A percentile compares a stretch with the other conserved stretches of the same genome.
Evolutionary conservation across 2,329 filamentous ascomycete genomes (phyloP).

Genomic region (Orbilia brochopaga): DNA sequence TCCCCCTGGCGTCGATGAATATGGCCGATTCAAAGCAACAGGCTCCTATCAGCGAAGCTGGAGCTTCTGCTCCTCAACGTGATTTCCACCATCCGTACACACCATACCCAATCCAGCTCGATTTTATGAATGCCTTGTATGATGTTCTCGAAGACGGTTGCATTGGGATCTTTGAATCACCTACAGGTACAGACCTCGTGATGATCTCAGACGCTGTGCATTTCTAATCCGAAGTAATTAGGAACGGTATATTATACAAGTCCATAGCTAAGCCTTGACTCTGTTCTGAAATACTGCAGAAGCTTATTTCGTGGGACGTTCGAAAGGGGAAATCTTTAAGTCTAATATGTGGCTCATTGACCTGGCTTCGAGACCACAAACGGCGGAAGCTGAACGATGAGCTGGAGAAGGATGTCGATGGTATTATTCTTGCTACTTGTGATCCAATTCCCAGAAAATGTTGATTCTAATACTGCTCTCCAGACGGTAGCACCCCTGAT

Average conservation of each 20-base stretch:
- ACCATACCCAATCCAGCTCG: conserved; percentile 83
- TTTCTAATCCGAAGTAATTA: conserved; percentile 57
- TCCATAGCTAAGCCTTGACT: conserved; percentile 7
- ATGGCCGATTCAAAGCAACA: background rate
- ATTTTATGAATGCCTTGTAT: conserved; percentile 87
- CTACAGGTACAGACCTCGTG: conserved; percentile 71
- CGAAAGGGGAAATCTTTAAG: conserved; percentile 83
- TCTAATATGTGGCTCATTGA: conserved; percentile 84
- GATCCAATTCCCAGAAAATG: background rate
- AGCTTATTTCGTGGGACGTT: conserved; percentile 12
- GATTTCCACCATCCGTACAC: conserved; percentile 86
- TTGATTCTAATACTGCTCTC: background rate
- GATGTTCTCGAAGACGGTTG: conserved; percentile 77
- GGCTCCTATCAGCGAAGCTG: background rate
- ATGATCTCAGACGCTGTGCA: conserved; percentile 46
- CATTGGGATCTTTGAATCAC: conserved; percentile 87
- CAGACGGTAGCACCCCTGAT: conserved; percentile 72
- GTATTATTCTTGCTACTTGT: conserved; percentile 9
- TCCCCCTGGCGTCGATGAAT: too few species aligned
- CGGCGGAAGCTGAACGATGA: conserved; percentile 36
- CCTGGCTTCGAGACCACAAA: conserved; percentile 87
- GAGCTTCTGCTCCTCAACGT: conserved; percentile 52
- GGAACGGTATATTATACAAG: conserved; percentile 25
- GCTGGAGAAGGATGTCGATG: conserved; percentile 31
- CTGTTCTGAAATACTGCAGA: background rate